phyloP scores from a whole-genome alignment of 1,139 yeast genomes.

The Nakaseomyces sp. region DNA sequence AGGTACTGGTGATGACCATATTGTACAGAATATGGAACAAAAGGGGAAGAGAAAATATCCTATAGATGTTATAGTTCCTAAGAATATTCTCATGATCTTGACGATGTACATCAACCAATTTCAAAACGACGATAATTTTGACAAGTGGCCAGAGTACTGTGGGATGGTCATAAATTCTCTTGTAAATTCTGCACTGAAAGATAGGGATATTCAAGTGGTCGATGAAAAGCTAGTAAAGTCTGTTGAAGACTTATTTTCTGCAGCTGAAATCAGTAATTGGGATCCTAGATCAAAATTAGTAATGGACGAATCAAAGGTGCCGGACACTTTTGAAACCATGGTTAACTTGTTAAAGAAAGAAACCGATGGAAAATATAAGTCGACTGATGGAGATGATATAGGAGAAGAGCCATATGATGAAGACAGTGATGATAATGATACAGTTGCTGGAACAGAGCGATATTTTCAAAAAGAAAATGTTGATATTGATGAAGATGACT shows the following conservation, averaged over 20 bases:
- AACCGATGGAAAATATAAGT: background rate
- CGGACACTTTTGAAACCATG: background rate
- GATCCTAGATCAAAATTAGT: background rate
- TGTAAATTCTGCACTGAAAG: background rate
- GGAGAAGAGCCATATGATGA: no score
- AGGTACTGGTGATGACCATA: background rate
- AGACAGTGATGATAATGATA: no score
- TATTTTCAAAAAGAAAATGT: slow-evolving; percentile 30
- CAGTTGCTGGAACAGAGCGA: no score
- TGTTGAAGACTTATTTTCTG: background rate
- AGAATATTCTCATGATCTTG: background rate
- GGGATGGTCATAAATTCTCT: background rate
- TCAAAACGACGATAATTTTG: background rate
- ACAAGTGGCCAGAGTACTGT: background rate
- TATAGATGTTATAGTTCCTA: background rate
- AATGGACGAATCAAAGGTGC: background rate
- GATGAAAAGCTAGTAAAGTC: background rate
- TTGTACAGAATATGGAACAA: background rate
- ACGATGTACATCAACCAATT: background rate
- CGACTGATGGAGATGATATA: slow-evolving; percentile 3
- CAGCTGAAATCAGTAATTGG: background rate
- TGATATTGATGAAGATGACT: slow-evolving; percentile 53
- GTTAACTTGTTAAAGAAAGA: background rate
- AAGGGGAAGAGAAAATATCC: background rate
- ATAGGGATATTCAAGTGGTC: background rate